phyloP scores from a whole-genome alignment of 345 rosid species.

The Durio zibethinus region DNA sequence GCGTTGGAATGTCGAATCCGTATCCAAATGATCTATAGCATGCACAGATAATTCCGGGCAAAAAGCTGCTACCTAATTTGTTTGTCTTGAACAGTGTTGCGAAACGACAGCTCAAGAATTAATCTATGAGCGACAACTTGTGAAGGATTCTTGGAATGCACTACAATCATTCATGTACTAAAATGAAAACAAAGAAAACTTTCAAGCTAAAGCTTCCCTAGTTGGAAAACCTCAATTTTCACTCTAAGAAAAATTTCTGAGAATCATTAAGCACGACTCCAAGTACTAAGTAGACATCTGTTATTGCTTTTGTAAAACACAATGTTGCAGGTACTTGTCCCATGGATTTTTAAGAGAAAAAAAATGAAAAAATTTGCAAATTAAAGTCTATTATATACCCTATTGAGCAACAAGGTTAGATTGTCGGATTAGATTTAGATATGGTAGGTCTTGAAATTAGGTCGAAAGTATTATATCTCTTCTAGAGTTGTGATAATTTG shows the following conservation, averaged over 20 bases:
- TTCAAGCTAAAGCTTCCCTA: constrained; percentile 11
- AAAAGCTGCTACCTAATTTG: neutral
- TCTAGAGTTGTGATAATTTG: no score
- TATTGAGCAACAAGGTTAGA: constrained; percentile 12
- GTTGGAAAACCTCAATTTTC: constrained; percentile 7
- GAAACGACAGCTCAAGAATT: neutral
- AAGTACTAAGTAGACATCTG: neutral
- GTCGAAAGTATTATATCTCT: neutral
- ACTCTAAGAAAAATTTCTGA: neutral
- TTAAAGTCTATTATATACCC: no score
- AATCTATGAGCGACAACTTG: neutral
- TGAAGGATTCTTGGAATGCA: constrained; percentile 14
- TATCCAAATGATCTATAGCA: no score
- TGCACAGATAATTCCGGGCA: neutral
- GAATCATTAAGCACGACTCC: neutral
- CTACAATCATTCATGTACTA: constrained; percentile 15
- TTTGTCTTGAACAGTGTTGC: neutral
- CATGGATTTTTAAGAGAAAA: neutral
- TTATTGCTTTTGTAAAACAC: constrained; percentile 10
- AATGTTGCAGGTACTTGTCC: neutral
- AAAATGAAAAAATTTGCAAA: neutral
- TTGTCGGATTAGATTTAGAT: constrained; percentile 12
- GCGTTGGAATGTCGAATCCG: no score
- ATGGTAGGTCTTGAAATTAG: neutral
- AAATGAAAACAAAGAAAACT: neutral